A percentile compares a stretch with the other conserved stretches of the same genome.
phyloP scores from a whole-genome alignment of 2,329 filamentous ascomycete species.

The Venturia aucupariae region DNA sequence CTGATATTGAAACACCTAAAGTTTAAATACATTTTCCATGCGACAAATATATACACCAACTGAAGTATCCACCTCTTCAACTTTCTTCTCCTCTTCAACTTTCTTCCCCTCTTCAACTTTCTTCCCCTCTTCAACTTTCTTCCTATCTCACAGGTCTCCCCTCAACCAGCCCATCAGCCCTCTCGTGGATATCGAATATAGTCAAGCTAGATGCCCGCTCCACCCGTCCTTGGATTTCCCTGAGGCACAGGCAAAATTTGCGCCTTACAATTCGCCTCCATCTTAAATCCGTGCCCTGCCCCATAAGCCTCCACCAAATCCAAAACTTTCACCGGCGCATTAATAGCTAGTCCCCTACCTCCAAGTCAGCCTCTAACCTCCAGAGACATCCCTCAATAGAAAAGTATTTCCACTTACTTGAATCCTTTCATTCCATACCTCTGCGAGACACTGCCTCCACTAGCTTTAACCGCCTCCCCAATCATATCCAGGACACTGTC shows the following conservation, averaged over 20 bases:
- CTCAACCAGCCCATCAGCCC: background rate
- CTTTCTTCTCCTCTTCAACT: too few species aligned
- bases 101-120: too few species aligned
- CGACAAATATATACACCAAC: too few species aligned
- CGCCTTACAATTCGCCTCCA: background rate
- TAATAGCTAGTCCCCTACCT: background rate
- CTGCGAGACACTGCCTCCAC: background rate
- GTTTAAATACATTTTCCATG: too few species aligned
- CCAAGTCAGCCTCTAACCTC: too few species aligned
- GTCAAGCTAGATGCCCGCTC: background rate
- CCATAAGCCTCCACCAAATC: background rate
- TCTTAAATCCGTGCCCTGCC: background rate
- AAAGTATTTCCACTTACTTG: background rate
- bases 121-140: too few species aligned
- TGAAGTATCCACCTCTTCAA: too few species aligned
- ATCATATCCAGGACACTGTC: background rate
- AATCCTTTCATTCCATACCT: background rate
- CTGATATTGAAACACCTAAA: too few species aligned
- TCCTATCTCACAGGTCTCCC: background rate
- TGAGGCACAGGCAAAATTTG: background rate
- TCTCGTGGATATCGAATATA: background rate
- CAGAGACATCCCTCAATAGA: too few species aligned
- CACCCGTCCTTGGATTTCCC: background rate
- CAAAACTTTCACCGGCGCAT: background rate
- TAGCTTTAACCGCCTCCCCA: background rate